phyloP scores from a whole-genome alignment of 495 filamentous ascomycete genomes.

The Neurospora intermedia region DNA sequence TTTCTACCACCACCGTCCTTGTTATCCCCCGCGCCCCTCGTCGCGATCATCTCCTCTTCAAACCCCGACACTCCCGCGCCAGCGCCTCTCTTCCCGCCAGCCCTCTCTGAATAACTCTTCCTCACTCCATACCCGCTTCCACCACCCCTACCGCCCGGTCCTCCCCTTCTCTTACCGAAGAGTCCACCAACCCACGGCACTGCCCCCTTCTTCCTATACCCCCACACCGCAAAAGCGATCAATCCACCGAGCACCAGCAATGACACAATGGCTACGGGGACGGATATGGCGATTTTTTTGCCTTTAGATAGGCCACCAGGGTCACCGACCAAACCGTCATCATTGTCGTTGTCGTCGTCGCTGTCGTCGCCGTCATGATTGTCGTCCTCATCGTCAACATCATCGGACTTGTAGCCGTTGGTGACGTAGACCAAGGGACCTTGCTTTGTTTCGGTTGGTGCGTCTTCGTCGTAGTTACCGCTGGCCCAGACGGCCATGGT shows the following conservation, averaged over 20 bases:
- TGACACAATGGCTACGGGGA: conserved; percentile 15
- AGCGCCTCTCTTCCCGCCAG: background rate
- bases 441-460: background rate
- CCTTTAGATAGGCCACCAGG: background rate
- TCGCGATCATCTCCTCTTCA: background rate
- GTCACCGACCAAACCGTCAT: background rate
- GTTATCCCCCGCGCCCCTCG: too few species aligned
- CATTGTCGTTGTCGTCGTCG: background rate
- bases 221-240: background rate
- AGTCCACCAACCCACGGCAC: conserved; percentile 10
- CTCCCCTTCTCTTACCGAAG: background rate
- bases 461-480: background rate
- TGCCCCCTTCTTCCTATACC: conserved; percentile 10
- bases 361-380: background rate
- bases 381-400: background rate
- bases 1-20: background rate
- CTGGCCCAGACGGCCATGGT: background rate
- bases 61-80: background rate
- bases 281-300: conserved; percentile 8
- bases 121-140: conserved; percentile 19
- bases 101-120: conserved; percentile 14
- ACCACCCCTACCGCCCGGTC: background rate
- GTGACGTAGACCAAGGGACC: conserved; percentile 5
- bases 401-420: background rate
- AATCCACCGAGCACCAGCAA: background rate